Base-by-base conservation (phyloP, 768 basidiomycete species). In the Nevesoporus exiguus region DNA sequence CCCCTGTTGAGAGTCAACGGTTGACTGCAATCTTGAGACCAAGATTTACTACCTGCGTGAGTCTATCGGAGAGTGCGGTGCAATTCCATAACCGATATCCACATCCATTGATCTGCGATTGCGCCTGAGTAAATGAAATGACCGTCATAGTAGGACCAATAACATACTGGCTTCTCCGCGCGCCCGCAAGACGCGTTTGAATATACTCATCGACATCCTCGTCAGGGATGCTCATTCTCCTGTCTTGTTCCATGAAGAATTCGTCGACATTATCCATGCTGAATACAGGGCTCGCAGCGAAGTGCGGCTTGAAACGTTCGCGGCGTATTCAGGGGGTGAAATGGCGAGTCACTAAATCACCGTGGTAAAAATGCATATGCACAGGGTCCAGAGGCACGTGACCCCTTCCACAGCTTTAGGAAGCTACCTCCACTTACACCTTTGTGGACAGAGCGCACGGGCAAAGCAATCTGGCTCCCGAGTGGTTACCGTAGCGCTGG, bases 211-310 rank as follows among this genome's bases (percentile, higher is more conserved):
- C 72, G 43, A 79, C 57, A 36, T 79, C 76, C 63, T 84, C 81
- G 36, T 82, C 78, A 3, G 80, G 78, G 17, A 80, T 54, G 43
- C 71, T 75, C 81, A 84, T 80, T 9, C 73, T 74, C 49, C 67
- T 69, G 47, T 84, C 79, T 65, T 80, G 81, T 64, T 84, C 83
- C 21, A 64, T 66, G 60, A 80, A 85, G 56, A 82, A 84, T 1
- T 69, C 66, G 11, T 81, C 73, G 13, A 76, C 29, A 51, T 76
- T 74, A 37, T 72, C 64, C 58, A 71, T 66, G 25, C 44, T 40
- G 24, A 30, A 39, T 15, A 45, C 17, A 7, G 39, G 22, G 14
- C 37, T 10, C n/a, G 37, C n/a, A 37, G 19, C 37, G 37, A 37
- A 2, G 39, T 5, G 39, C 11, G 39, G 39, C 19, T 21, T 39